phyloP scores from a whole-genome alignment of 108 stramenopile species.

The Pseudonitzschia pungens region DNA sequence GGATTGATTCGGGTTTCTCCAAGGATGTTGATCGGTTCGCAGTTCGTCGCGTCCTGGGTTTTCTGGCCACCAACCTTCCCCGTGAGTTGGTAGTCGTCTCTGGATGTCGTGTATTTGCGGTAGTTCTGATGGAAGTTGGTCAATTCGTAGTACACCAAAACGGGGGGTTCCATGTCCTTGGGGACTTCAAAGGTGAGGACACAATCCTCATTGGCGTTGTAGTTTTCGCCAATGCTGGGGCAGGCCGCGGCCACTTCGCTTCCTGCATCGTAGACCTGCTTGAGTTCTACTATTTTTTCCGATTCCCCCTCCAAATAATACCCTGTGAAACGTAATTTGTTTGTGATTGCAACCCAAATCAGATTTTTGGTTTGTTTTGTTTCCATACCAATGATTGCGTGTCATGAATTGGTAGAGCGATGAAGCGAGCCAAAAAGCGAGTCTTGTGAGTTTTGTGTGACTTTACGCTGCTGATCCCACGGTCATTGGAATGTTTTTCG shows the following conservation, averaged over 20 bases:
- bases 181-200: conserved; percentile 48
- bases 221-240: conserved; percentile 35
- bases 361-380: neutral
- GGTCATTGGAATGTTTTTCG: no score
- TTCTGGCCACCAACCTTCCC: conserved; percentile 33
- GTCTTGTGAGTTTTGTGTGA: no score
- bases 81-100: conserved; percentile 56
- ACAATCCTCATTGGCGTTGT: conserved; percentile 44
- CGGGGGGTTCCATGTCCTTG: conserved; percentile 82
- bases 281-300: conserved; percentile 59
- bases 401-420: no score
- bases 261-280: conserved; percentile 51
- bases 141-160: conserved; percentile 95
- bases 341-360: neutral
- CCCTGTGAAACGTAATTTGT: conserved; percentile 42
- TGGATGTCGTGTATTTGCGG: conserved; percentile 68
- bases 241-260: conserved; percentile 23
- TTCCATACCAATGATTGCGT: no score
- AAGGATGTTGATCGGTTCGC: conserved; percentile 62
- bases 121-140: conserved; percentile 99
- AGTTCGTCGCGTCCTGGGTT: conserved; percentile 24
- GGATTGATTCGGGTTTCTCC: conserved; percentile 84
- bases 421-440: no score
- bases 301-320: conserved; percentile 56
- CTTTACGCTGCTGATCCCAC: no score